Conservation (phyloP, 2,329 filamentous ascomycete species). For the Cordyceps pruinosa region DNA sequence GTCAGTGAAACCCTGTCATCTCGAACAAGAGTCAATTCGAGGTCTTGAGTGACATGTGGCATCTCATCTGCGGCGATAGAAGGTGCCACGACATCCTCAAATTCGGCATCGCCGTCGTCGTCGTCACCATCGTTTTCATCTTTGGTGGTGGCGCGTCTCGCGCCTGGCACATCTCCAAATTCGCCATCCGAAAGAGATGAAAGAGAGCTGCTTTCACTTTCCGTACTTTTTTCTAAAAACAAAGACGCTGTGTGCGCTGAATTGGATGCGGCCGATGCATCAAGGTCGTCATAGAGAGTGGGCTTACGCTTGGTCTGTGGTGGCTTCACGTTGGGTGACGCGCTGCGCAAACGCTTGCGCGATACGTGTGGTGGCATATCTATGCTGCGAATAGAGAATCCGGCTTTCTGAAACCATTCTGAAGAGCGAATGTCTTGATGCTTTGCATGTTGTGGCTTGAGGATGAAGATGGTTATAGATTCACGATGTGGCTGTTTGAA, state of each 20-base stretch:
- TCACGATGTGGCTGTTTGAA: background rate
- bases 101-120: constrained; percentile 50
- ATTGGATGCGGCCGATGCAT: constrained; percentile 40
- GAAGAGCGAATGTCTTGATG: background rate
- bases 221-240: constrained; percentile 36
- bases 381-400: background rate
- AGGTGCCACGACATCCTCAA: constrained; percentile 49
- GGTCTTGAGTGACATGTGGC: constrained; percentile 52
- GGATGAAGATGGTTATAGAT: background rate
- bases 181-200: constrained; percentile 50
- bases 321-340: constrained; percentile 22
- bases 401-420: background rate
- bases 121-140: constrained; percentile 32
- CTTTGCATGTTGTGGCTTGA: background rate
- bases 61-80: constrained; percentile 22
- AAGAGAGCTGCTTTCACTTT: constrained; percentile 41
- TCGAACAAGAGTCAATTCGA: constrained; percentile 64
- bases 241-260: constrained; percentile 37
- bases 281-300: constrained; percentile 56
- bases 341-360: constrained; percentile 55
- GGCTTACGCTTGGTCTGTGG: constrained; percentile 36
- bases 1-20: constrained; percentile 53
- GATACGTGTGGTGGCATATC: constrained; percentile 62
- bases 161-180: constrained; percentile 56
- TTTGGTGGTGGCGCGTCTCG: constrained; percentile 44